These are phyloP conservation scores for Fusarium zealandicum DNA, from an alignment of 2,329 filamentous ascomycete genomes.

Conservation along the genomic window DNA sequence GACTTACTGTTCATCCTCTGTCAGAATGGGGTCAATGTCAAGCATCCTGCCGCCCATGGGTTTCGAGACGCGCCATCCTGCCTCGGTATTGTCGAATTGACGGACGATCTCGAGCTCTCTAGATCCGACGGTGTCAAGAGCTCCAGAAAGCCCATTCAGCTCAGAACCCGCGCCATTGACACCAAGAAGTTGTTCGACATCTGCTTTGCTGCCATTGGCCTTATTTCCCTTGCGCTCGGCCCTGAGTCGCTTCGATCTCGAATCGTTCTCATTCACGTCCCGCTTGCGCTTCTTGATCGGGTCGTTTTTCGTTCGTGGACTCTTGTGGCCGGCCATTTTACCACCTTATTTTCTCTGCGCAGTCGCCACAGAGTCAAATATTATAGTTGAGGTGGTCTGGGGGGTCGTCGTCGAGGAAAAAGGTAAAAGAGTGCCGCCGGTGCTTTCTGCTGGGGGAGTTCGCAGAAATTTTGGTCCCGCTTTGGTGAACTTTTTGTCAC, in stretches of 20 bases:
- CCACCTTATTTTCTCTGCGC: slow-evolving; percentile 14
- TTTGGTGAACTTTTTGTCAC: slow-evolving; percentile 47
- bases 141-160: slow-evolving; percentile 26
- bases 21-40: slow-evolving; percentile 69
- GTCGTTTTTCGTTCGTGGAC: slow-evolving; percentile 45
- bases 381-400: slow-evolving; percentile 30
- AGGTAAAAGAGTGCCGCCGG: slow-evolving; percentile 22
- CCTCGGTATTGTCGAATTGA: slow-evolving; percentile 43
- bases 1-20: slow-evolving; percentile 66
- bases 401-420: slow-evolving; percentile 25
- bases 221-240: slow-evolving; percentile 43
- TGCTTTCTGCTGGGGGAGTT: slow-evolving; percentile 29
- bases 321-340: slow-evolving; percentile 49
- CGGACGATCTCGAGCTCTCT: slow-evolving; percentile 38
- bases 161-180: slow-evolving; percentile 23
- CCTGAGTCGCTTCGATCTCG: slow-evolving; percentile 52
- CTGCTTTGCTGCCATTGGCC: slow-evolving; percentile 36
- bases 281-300: slow-evolving; percentile 57
- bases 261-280: slow-evolving; percentile 52
- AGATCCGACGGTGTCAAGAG: slow-evolving; percentile 24
- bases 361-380: slow-evolving; percentile 9
- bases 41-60: slow-evolving; percentile 71
- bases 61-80: slow-evolving; percentile 66
- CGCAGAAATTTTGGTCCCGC: slow-evolving; percentile 52
- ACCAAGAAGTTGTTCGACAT: slow-evolving; percentile 7